Evolutionary conservation across 176 grass and related monocot genomes (phyloP).

Genomic region (Paspalum notatum): DNA sequence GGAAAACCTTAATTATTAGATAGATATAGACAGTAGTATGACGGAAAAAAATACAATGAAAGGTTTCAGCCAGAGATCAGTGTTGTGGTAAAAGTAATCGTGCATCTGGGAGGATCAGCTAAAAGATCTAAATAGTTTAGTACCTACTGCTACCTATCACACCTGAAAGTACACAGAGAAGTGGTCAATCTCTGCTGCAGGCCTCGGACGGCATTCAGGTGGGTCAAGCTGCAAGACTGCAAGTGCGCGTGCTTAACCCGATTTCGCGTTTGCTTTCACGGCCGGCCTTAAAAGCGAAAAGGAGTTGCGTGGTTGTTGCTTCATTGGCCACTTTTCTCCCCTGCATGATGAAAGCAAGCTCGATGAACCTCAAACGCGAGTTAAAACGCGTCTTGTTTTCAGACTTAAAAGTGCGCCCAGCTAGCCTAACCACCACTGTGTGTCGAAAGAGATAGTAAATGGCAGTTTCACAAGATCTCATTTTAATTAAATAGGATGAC

Average conservation of each 20-base stretch:
- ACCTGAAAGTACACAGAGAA: conserved; percentile 21
- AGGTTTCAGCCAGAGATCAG: too few species aligned
- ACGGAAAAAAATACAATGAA: too few species aligned
- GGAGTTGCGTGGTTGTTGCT: neutral
- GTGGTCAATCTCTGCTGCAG: neutral
- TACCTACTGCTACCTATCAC: neutral
- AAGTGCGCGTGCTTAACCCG: neutral
- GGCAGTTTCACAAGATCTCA: too few species aligned
- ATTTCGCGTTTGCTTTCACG: conserved; percentile 21
- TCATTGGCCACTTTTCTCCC: neutral
- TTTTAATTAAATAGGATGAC: too few species aligned
- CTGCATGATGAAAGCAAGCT: neutral
- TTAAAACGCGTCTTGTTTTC: conserved; percentile 33
- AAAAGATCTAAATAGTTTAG: neutral
- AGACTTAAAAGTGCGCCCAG: neutral
- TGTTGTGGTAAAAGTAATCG: neutral
- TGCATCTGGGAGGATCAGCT: neutral
- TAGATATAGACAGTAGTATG: too few species aligned
- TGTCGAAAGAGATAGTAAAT: neutral
- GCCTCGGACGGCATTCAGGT: neutral
- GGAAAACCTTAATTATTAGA: too few species aligned
- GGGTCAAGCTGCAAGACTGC: neutral
- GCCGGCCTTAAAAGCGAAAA: neutral
- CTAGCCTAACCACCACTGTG: conserved; percentile 13
- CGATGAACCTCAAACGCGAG: neutral